Evolutionary conservation across 164 flowering plant genomes (phyloP), one percentile per base, ranked within the genome.

Genomic region (Sextonia rubra): DNA sequence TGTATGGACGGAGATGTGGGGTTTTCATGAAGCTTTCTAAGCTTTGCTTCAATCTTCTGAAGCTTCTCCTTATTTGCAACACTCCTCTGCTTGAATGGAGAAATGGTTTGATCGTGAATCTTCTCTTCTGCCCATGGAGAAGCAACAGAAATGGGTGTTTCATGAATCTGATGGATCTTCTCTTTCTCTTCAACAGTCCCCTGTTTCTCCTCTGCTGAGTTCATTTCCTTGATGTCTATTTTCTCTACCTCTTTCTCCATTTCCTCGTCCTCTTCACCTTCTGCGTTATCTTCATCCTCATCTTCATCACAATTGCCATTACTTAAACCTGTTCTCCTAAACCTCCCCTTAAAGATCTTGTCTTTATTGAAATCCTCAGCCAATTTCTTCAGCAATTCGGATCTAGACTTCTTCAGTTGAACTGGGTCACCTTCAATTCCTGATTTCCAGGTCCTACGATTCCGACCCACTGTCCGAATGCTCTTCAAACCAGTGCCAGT

Each of bases 371-470:
- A 72, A 67, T 24, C 47, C 22, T 15, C 64, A 55, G 12, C 72
- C 24, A 55, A 11, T 62, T 25, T 24, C 47, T 76, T 80, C 67
- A 30, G 26, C 75, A 60, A 52, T 61, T 52, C 86, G 71, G 82
- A 77, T 75, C 78, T 74, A 18, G 32, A 78, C 75, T 66, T 74
- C 71, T 61, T 64, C 52, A 49, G 47, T 20, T 70, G 82, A 58
- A 72, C 58, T 67, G 84, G 81, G 72, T 25, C 77, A 27, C 66
- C 78, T 27, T 76, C 83, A 47, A n/a, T 12, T 4, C 64, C 74
- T 60, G 78, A 71, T 68, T 83, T 84, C 91, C 91, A 88, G 17
- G 84, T 84, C 78, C 79, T 82, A 68, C 90, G 83, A 79, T 68
- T 83, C 66, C 83, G 86, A 60, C 70, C 69, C 48, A 72, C 71